phyloP scores from a whole-genome alignment of 2,329 filamentous ascomycete species.

The Alternaria consortialis region DNA sequence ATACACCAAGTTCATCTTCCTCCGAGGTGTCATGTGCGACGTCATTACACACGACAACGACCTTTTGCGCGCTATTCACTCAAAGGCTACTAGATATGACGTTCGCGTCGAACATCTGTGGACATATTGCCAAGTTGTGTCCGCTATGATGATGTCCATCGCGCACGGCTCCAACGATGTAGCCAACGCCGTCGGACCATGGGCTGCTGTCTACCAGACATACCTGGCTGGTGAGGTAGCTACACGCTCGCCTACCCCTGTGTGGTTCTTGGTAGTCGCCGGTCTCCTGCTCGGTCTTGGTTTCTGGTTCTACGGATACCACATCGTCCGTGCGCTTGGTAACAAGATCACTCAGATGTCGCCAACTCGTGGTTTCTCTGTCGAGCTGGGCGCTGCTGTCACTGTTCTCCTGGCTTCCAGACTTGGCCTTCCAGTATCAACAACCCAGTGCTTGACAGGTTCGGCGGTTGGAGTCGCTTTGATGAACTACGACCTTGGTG shows the following conservation, averaged over 20 bases:
- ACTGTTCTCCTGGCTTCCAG: slow-evolving; percentile 72
- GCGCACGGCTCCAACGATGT: slow-evolving; percentile 76
- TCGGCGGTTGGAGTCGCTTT: slow-evolving; percentile 36
- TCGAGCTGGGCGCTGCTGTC: slow-evolving; percentile 58
- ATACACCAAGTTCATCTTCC: slow-evolving; percentile 56
- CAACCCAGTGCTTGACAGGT: slow-evolving; percentile 64
- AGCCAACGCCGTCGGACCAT: slow-evolving; percentile 63
- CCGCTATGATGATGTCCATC: slow-evolving; percentile 76
- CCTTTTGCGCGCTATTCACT: slow-evolving; percentile 51
- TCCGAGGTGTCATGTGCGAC: slow-evolving; percentile 55
- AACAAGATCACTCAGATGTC: slow-evolving; percentile 70
- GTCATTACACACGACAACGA: slow-evolving; percentile 53
- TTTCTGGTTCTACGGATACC: slow-evolving; percentile 69
- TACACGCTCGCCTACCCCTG: slow-evolving; percentile 61
- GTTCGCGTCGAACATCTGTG: slow-evolving; percentile 59
- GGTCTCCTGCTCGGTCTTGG: slow-evolving; percentile 64
- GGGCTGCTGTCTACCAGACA: slow-evolving; percentile 69
- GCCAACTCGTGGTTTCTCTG: slow-evolving; percentile 60
- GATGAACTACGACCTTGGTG: slow-evolving; percentile 46
- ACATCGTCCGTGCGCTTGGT: slow-evolving; percentile 69
- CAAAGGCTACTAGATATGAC: slow-evolving; percentile 56
- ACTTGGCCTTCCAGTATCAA: slow-evolving; percentile 69
- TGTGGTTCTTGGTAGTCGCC: slow-evolving; percentile 68
- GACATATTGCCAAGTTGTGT: slow-evolving; percentile 53
- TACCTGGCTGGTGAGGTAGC: slow-evolving; percentile 62